phyloP scores from a whole-genome alignment of 768 basidiomycete species.

The Boletus rubropictus region DNA sequence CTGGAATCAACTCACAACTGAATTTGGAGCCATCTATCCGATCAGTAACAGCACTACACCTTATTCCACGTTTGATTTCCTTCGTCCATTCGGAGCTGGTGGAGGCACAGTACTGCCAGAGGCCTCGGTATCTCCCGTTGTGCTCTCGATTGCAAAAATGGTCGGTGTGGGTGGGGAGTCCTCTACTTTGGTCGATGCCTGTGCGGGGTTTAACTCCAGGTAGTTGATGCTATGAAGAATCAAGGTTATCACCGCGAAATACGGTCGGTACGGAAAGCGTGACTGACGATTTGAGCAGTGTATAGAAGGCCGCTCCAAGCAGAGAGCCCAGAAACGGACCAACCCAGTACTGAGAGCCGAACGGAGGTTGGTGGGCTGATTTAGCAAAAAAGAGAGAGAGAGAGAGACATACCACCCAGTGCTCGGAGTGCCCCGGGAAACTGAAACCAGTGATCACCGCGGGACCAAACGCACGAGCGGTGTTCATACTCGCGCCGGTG shows the following conservation, averaged over 20 bases:
- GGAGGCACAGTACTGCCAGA: not conserved
- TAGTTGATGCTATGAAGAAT: conserved; percentile 22
- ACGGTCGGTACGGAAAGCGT: not conserved
- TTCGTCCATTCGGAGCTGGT: not conserved
- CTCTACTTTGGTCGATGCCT: conserved; percentile 25
- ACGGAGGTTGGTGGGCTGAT: conserved; percentile 1
- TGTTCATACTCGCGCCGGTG: conserved; percentile 65
- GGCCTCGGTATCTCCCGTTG: conserved; percentile 4
- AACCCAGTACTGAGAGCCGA: conserved; percentile 52
- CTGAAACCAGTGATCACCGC: conserved; percentile 58
- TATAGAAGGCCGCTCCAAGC: conserved; percentile 53
- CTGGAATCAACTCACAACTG: not conserved
- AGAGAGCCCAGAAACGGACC: conserved; percentile 65
- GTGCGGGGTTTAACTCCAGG: conserved; percentile 26
- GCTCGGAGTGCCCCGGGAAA: conserved; percentile 33
- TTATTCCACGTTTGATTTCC: not conserved
- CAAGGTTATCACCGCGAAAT: not conserved
- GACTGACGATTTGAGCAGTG: conserved; percentile 47
- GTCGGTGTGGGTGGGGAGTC: conserved; percentile 22
- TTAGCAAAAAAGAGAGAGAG: not conserved
- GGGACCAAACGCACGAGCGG: conserved; percentile 65
- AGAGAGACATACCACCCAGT: conserved; percentile 55
- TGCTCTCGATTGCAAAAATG: conserved; percentile 8
- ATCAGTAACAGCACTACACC: not conserved
- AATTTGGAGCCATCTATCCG: not conserved